Evolutionary conservation across 768 basidiomycete species (phyloP).

Genomic region (Auriscalpium vulgare): DNA sequence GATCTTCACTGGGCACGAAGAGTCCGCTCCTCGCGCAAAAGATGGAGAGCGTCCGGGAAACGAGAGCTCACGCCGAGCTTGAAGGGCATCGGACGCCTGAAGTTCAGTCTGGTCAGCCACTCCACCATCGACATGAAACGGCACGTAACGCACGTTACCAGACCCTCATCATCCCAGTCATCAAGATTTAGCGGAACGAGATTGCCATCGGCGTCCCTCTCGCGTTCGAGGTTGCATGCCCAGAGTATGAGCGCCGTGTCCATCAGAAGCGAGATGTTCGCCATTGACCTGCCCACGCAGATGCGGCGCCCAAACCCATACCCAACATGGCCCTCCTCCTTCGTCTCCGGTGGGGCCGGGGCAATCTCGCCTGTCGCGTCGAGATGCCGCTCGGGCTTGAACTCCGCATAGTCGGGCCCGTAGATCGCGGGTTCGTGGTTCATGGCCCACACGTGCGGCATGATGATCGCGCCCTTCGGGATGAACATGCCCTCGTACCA

Average conservation of each 20-base stretch:
- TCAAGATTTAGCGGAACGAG: not conserved
- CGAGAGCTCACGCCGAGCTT: not conserved
- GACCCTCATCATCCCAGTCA: not conserved
- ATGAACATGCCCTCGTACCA: slow-evolving; percentile 23
- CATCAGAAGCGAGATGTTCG: slow-evolving; percentile 15
- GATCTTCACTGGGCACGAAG: not conserved
- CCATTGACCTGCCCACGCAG: slow-evolving; percentile 13
- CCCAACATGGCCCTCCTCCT: slow-evolving; percentile 2
- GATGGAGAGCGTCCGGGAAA: not conserved
- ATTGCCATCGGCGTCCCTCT: slow-evolving; percentile 4
- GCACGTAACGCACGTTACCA: slow-evolving; percentile 7
- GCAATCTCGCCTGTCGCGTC: not conserved
- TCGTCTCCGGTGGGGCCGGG: not conserved
- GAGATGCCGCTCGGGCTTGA: slow-evolving; percentile 14
- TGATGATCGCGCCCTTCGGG: slow-evolving; percentile 26
- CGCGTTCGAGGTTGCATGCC: slow-evolving; percentile 6
- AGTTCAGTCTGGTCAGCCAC: not conserved
- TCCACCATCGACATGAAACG: not conserved
- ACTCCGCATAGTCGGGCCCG: slow-evolving; percentile 9
- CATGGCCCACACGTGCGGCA: slow-evolving; percentile 19
- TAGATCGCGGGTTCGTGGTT: slow-evolving; percentile 2
- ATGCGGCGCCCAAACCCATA: slow-evolving; percentile 13
- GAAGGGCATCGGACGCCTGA: not conserved
- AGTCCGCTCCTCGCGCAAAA: not conserved
- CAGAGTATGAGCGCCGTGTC: slow-evolving; percentile 11